These are phyloP conservation scores for Picochlorum sp. DNA, from an alignment of 139 green algal genomes.

Conservation along the genomic window DNA sequence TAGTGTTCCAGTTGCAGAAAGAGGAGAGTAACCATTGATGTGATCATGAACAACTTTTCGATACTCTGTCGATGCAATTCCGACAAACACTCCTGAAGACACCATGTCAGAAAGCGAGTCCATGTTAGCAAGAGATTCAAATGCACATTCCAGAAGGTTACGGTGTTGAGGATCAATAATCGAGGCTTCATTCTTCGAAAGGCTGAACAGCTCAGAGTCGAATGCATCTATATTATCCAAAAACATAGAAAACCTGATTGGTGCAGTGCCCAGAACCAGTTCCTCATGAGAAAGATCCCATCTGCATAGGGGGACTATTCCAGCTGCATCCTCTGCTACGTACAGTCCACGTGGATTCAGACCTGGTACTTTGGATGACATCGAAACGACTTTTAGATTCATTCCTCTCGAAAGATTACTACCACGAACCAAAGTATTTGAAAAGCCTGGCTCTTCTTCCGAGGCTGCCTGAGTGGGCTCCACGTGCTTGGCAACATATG, in stretches of 20 bases:
- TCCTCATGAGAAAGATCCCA: slow-evolving; percentile 26
- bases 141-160: slow-evolving; percentile 57
- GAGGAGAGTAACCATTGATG: slow-evolving; percentile 39
- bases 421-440: too few relatives aligned
- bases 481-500: not conserved
- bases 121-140: slow-evolving; percentile 21
- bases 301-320: slow-evolving; percentile 22
- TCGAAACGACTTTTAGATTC: too few relatives aligned
- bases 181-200: slow-evolving; percentile 54
- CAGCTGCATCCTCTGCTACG: slow-evolving; percentile 8
- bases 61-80: slow-evolving; percentile 14
- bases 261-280: slow-evolving; percentile 5
- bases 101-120: not conserved
- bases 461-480: not conserved
- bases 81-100: slow-evolving; percentile 9
- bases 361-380: too few relatives aligned
- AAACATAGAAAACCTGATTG: slow-evolving; percentile 37
- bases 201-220: slow-evolving; percentile 58
- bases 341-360: too few relatives aligned
- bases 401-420: too few relatives aligned
- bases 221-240: slow-evolving; percentile 54
- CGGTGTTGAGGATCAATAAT: slow-evolving; percentile 84
- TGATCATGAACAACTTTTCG: slow-evolving; percentile 14
- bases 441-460: too few relatives aligned
- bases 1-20: slow-evolving; percentile 60